Conservation (phyloP, 2,329 filamentous ascomycete genomes). For the Claviceps humidiphila region DNA sequence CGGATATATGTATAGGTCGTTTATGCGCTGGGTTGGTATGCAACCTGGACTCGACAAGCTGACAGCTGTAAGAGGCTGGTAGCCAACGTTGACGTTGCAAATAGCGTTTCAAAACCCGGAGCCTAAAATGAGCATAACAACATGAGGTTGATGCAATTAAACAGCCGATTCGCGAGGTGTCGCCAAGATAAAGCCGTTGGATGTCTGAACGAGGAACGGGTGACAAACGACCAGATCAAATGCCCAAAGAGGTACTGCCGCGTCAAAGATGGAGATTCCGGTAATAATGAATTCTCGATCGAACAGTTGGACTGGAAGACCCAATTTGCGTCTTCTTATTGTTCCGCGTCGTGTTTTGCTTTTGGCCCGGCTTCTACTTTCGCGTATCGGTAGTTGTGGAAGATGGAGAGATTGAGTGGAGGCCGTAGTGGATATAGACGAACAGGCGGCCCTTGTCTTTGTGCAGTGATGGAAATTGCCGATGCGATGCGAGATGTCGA, state of each 20-base stretch:
- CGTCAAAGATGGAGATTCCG: too few relatives aligned
- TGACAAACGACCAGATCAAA: background rate
- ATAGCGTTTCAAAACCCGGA: conserved; percentile 4
- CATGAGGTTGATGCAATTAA: background rate
- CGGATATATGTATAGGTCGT: background rate
- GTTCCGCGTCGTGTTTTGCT: too few relatives aligned
- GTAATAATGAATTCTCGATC: too few relatives aligned
- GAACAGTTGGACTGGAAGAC: too few relatives aligned
- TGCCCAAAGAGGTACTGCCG: background rate
- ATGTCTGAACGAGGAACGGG: background rate
- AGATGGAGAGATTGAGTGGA: background rate
- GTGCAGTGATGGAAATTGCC: too few relatives aligned
- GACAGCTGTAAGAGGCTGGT: background rate
- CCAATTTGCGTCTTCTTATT: too few relatives aligned
- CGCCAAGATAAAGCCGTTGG: background rate
- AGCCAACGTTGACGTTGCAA: conserved; percentile 3
- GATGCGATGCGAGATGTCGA: too few relatives aligned
- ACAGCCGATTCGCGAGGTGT: conserved; percentile 1
- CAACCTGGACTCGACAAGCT: background rate
- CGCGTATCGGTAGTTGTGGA: background rate
- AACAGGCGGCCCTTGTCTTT: too few relatives aligned
- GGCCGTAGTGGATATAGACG: background rate
- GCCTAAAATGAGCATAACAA: background rate
- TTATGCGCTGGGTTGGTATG: too few relatives aligned
- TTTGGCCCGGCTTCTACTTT: background rate